These are phyloP conservation scores for Geotrichum restrictum DNA, from an alignment of 1,139 yeast species.

Conservation along the genomic window DNA sequence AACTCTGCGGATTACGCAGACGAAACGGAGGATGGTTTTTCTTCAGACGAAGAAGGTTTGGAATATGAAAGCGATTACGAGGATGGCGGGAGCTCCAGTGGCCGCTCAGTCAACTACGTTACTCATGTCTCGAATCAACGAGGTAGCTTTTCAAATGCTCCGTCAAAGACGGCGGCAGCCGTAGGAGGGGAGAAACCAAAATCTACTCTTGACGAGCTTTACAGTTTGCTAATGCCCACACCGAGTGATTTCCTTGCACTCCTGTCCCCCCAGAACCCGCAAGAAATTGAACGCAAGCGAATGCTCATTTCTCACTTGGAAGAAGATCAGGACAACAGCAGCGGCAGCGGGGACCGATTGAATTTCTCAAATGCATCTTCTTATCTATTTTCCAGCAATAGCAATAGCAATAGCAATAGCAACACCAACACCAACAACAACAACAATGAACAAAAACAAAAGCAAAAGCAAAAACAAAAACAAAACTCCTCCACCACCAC, in stretches of 20 bases:
- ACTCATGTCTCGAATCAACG: conserved; percentile 14
- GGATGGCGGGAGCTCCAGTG: conserved; percentile 14
- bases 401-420: no score
- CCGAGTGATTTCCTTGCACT: conserved; percentile 27
- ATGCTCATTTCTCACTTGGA: conserved; percentile 23
- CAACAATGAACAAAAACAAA: background rate
- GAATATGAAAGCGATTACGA: conserved; percentile 24
- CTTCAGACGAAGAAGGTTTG: conserved; percentile 26
- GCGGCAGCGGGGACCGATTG: no score
- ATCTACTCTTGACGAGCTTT: conserved; percentile 24
- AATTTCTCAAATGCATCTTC: no score
- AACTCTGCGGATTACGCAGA: conserved; percentile 27
- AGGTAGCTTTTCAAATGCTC: background rate
- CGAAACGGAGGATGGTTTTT: conserved; percentile 22
- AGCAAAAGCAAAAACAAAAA: background rate
- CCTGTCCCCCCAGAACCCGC: conserved; percentile 28
- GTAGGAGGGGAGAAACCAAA: conserved; percentile 1
- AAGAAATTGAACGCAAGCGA: conserved; percentile 27
- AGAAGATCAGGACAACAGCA: background rate
- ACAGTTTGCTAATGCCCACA: conserved; percentile 27
- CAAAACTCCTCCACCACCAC: background rate
- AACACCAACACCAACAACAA: no score
- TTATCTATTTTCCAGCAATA: no score
- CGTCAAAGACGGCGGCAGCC: background rate
- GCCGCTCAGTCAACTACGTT: conserved; percentile 13